phyloP scores from a whole-genome alignment of 106 monocot species.

The Agapanthus africanus region DNA sequence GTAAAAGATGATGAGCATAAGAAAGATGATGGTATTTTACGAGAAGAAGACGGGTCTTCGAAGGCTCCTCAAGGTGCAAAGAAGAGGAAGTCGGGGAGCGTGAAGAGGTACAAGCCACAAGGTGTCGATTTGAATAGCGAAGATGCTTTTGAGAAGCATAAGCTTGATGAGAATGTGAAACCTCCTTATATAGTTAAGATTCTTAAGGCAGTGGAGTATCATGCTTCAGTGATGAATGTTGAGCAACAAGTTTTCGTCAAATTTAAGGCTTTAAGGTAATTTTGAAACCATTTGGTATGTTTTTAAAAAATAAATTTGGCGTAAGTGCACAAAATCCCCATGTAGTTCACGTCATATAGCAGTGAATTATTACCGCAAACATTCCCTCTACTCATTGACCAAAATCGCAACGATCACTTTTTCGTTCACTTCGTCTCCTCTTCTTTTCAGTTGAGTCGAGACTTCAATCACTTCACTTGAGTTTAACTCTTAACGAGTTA shows the following conservation, averaged over 20 bases:
- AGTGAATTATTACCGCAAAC: too few species aligned
- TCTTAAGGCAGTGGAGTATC: constrained; percentile 11
- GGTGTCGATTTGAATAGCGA: constrained; percentile 31
- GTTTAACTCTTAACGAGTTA: too few species aligned
- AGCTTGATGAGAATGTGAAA: background rate
- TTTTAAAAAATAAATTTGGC: too few species aligned
- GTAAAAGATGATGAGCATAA: background rate
- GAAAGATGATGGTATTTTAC: background rate
- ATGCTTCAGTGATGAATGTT: constrained; percentile 14
- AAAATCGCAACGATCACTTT: too few species aligned
- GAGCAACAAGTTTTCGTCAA: constrained; percentile 15
- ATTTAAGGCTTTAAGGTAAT: constrained; percentile 6
- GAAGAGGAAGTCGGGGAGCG: constrained; percentile 75
- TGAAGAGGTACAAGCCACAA: constrained; percentile 59
- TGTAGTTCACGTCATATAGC: too few species aligned
- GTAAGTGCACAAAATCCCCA: too few species aligned
- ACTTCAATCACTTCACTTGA: too few species aligned
- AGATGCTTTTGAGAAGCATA: constrained; percentile 1
- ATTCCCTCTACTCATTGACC: too few species aligned
- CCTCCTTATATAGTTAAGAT: constrained; percentile 15
- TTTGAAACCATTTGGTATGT: background rate
- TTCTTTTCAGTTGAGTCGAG: too few species aligned
- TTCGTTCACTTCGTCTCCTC: too few species aligned
- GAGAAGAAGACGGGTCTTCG: background rate
- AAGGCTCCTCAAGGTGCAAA: constrained; percentile 42